Evolutionary conservation across 192 early-diverging fungal species (phyloP).

Genomic region (Neocallimastix lanati): DNA sequence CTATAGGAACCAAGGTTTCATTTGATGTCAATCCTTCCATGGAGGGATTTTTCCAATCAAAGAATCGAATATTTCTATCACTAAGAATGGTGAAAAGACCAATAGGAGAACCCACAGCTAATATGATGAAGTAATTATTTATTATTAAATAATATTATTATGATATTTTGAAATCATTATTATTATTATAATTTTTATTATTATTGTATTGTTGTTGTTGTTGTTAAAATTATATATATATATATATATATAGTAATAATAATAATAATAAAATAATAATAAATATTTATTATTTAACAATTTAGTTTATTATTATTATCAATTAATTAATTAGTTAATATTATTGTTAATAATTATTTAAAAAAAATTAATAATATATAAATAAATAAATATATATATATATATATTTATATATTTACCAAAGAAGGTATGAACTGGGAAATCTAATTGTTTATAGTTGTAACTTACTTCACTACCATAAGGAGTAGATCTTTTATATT

Average conservation of each 20-base stretch:
- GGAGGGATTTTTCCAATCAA: conserved; percentile 10
- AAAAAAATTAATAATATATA: not conserved
- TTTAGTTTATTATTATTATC: too few relatives aligned
- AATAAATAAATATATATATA: not conserved
- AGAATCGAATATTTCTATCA: conserved; percentile 40
- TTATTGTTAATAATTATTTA: too few relatives aligned
- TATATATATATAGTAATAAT: too few relatives aligned
- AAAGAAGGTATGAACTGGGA: conserved; percentile 57
- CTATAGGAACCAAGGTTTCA: conserved; percentile 28
- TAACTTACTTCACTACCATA: conserved; percentile 16
- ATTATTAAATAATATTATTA: too few relatives aligned
- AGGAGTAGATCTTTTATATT: conserved; percentile 12
- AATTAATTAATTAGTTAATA: too few relatives aligned
- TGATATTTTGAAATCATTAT: too few relatives aligned
- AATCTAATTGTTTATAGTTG: conserved; percentile 27
- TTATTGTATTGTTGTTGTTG: too few relatives aligned
- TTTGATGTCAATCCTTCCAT: conserved; percentile 2
- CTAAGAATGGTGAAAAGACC: conserved; percentile 61
- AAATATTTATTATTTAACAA: too few relatives aligned
- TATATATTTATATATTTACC: conserved; percentile 10
- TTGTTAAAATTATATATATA: too few relatives aligned
- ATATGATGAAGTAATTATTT: too few relatives aligned
- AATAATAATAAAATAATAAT: too few relatives aligned
- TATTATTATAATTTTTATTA: too few relatives aligned
- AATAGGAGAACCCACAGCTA: conserved; percentile 64